Conservation (phyloP, 768 basidiomycete genomes). For the Tricholoma hemisulphureum region DNA sequence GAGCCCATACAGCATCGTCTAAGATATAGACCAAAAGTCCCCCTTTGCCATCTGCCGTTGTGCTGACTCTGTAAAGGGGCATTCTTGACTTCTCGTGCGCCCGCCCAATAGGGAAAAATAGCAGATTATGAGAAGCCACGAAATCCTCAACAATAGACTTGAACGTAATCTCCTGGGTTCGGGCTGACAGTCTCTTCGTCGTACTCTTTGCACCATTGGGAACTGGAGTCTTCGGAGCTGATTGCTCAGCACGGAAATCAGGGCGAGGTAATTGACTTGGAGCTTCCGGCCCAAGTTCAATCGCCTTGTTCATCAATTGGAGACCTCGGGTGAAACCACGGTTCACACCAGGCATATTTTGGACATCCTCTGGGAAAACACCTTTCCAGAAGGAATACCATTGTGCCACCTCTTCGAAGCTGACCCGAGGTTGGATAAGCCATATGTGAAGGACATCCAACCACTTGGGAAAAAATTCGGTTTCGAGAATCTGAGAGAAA, state of each 20-base stretch:
- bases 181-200: conserved; percentile 45
- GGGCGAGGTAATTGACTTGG: conserved; percentile 66
- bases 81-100: conserved; percentile 84
- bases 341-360: conserved; percentile 60
- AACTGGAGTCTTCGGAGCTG: conserved; percentile 28
- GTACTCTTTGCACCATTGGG: conserved; percentile 27
- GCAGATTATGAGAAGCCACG: conserved; percentile 78
- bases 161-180: conserved; percentile 86
- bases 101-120: conserved; percentile 86
- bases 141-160: conserved; percentile 89
- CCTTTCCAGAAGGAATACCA: conserved; percentile 94
- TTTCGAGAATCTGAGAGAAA: conserved; percentile 80
- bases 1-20: conserved; percentile 93
- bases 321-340: conserved; percentile 85
- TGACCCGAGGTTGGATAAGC: conserved; percentile 87
- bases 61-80: conserved; percentile 84
- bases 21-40: conserved; percentile 86
- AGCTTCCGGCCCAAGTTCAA: conserved; percentile 80
- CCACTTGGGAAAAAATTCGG: conserved; percentile 98
- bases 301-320: conserved; percentile 92
- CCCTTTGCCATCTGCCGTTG: conserved; percentile 76
- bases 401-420: conserved; percentile 87
- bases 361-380: conserved; percentile 70
- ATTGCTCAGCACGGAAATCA: conserved; percentile 53
- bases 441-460: conserved; percentile 87